A percentile compares a stretch with the other conserved stretches of the same genome.
These are phyloP conservation scores for Amanita brunnescens DNA, from an alignment of 768 basidiomycete species.

Conservation along the genomic window DNA sequence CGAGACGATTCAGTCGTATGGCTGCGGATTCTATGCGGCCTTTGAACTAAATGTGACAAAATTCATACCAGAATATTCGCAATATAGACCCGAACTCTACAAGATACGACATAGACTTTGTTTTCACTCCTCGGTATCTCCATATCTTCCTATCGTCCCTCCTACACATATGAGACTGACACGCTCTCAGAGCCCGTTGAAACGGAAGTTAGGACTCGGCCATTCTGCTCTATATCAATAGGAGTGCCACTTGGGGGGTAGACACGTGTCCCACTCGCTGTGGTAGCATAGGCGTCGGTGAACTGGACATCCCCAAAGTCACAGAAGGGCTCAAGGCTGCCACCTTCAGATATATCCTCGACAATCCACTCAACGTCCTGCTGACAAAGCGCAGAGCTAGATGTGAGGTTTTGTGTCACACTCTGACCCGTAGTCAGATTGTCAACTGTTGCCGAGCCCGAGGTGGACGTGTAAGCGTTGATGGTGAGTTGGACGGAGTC, in stretches of 20 bases:
- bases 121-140: too few species aligned
- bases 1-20: too few species aligned
- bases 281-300: neutral
- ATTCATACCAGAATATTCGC: too few species aligned
- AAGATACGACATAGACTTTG: too few species aligned
- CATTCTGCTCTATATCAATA: neutral
- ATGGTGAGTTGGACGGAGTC: neutral
- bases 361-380: neutral
- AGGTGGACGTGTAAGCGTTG: neutral
- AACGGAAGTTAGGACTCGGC: neutral
- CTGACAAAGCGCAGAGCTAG: neutral
- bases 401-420: neutral
- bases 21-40: too few species aligned
- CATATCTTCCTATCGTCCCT: too few species aligned
- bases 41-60: too few species aligned
- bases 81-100: too few species aligned
- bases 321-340: neutral
- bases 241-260: neutral
- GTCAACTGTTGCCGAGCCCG: neutral
- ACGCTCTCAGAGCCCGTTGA: neutral
- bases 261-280: neutral
- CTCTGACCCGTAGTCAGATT: neutral
- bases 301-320: neutral
- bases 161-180: neutral
- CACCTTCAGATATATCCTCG: neutral